These are phyloP conservation scores for Fusarium abutilonis DNA, from an alignment of 2,329 filamentous ascomycete species.

Conservation along the genomic window DNA sequence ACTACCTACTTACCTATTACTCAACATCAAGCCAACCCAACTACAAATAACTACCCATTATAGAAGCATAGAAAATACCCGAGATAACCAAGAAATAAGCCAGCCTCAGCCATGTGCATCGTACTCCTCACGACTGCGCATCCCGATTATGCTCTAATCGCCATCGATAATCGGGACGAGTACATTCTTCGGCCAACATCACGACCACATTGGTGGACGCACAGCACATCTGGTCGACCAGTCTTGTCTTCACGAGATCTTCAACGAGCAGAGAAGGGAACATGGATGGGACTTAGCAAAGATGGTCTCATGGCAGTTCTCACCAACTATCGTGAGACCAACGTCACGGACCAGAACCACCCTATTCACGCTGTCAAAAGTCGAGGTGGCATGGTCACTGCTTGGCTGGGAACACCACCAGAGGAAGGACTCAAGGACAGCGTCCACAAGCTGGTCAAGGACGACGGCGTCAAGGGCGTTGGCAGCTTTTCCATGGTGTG, in stretches of 20 bases:
- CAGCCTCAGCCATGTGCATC: constrained; percentile 72
- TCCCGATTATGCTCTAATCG: constrained; percentile 77
- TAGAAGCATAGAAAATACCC: constrained; percentile 4
- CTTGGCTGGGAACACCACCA: constrained; percentile 65
- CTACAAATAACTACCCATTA: no score
- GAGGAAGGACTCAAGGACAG: constrained; percentile 61
- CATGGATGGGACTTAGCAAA: constrained; percentile 72
- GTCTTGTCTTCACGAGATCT: constrained; percentile 71
- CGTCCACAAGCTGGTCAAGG: constrained; percentile 62
- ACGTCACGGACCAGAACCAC: constrained; percentile 59
- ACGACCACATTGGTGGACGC: constrained; percentile 71
- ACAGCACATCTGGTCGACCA: constrained; percentile 53
- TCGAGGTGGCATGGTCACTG: constrained; percentile 71
- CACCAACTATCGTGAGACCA: constrained; percentile 72
- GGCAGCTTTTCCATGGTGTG: constrained; percentile 75
- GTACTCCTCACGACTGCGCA: constrained; percentile 79
- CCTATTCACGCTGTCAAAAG: constrained; percentile 65
- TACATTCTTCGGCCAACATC: constrained; percentile 72
- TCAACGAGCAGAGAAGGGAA: constrained; percentile 69
- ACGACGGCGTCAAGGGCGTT: constrained; percentile 65
- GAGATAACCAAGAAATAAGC: background rate
- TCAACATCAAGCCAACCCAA: constrained; percentile 12
- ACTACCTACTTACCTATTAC: constrained; percentile 9
- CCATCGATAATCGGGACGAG: constrained; percentile 82
- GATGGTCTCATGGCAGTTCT: constrained; percentile 69